A percentile compares a stretch with the other conserved stretches of the same genome.
These are phyloP conservation scores for Rubroboletus pulcherrimus DNA, from an alignment of 768 basidiomycete genomes.

Conservation along the genomic window DNA sequence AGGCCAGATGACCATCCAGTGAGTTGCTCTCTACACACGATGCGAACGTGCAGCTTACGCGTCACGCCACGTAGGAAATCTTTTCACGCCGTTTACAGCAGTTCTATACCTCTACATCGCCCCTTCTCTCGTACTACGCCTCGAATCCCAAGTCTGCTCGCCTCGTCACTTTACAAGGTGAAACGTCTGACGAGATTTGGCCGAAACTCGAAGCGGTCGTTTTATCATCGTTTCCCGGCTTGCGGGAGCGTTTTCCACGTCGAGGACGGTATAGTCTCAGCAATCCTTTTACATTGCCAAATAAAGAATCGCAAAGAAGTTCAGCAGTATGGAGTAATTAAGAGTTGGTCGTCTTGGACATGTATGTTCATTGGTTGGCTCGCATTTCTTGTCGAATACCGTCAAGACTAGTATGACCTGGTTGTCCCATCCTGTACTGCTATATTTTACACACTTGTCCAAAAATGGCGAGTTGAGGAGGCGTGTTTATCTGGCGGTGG, in stretches of 20 bases:
- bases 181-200: slow-evolving; percentile 89
- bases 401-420: slow-evolving; percentile 1
- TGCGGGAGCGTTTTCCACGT: slow-evolving; percentile 49
- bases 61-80: slow-evolving; percentile 49
- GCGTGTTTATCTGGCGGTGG: too few relatives aligned
- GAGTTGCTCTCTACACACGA: slow-evolving; percentile 27
- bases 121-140: slow-evolving; percentile 72
- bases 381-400: slow-evolving; percentile 3
- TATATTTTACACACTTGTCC: neutral
- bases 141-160: slow-evolving; percentile 38
- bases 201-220: slow-evolving; percentile 69
- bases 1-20: slow-evolving; percentile 90
- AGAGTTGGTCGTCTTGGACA: neutral
- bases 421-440: slow-evolving; percentile 9
- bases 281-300: slow-evolving; percentile 45
- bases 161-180: slow-evolving; percentile 59
- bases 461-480: too few relatives aligned
- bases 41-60: slow-evolving; percentile 3
- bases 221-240: slow-evolving; percentile 50
- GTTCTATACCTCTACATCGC: slow-evolving; percentile 79
- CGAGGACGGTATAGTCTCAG: slow-evolving; percentile 51
- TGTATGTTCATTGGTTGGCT: neutral
- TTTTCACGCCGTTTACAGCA: slow-evolving; percentile 72
- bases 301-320: slow-evolving; percentile 10
- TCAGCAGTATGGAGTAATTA: slow-evolving; percentile 16